Conservation (phyloP, 352 stramenopile species). For the Phytophthora citricola region DNA sequence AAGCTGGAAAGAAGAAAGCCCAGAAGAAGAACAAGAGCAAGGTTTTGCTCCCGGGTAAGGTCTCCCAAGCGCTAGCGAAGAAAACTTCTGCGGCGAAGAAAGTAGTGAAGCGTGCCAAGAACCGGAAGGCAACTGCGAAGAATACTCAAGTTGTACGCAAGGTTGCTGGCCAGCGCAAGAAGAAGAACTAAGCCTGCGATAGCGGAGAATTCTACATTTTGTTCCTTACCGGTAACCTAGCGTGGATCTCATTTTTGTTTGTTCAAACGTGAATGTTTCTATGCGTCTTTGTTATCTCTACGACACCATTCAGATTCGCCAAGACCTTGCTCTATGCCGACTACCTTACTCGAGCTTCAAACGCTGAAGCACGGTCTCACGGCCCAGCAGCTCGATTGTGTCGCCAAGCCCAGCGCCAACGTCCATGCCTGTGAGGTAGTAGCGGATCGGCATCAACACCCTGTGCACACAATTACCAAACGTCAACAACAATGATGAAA, state of each 20-base stretch:
- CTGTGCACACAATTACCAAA: conserved; percentile 36
- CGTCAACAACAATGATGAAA: not conserved
- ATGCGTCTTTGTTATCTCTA: not conserved
- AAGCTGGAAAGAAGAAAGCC: conserved; percentile 16
- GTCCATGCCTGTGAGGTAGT: conserved; percentile 88
- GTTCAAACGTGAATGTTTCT: conserved; percentile 2
- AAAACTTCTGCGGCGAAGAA: conserved; percentile 42
- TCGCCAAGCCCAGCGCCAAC: conserved; percentile 84
- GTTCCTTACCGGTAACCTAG: conserved; percentile 14
- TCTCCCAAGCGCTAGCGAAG: conserved; percentile 28
- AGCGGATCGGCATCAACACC: conserved; percentile 89
- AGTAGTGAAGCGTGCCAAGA: conserved; percentile 43
- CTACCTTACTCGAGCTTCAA: conserved; percentile 34
- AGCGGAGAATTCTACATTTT: conserved; percentile 23
- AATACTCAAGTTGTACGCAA: conserved; percentile 55
- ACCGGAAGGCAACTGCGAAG: conserved; percentile 36
- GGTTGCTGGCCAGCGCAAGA: conserved; percentile 40
- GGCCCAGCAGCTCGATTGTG: conserved; percentile 82
- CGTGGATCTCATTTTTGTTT: conserved; percentile 29
- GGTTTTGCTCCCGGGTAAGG: conserved; percentile 45
- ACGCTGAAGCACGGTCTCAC: conserved; percentile 60
- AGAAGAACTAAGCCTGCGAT: conserved; percentile 38
- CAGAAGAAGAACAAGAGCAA: conserved; percentile 33
- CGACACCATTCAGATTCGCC: not conserved
- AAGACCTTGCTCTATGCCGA: not conserved